Conservation (phyloP, 306 rosid species). For the Prunus persica region Prunus_persica_NCBIv2 NC_034010.1:611001-611500, state of each 20-base stretch:
- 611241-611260: neutral
- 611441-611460: neutral
- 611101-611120: neutral
- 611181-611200: too few species aligned
- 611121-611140: neutral
- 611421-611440: neutral
- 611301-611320: too few species aligned
- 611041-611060: neutral
- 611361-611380: neutral
- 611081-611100: neutral
- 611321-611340: too few species aligned
- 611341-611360: too few species aligned
- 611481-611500: neutral
- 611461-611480: neutral
- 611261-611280: neutral
- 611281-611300: neutral
- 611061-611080: neutral
- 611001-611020: neutral
- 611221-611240: neutral
- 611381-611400: neutral
- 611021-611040: fast-evolving
- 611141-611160: neutral
- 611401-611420: neutral
- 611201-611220: neutral
- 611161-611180: neutral